Evolutionary conservation across 2,329 filamentous ascomycete genomes (phyloP).

Genomic region (Neonectria faginata): DNA sequence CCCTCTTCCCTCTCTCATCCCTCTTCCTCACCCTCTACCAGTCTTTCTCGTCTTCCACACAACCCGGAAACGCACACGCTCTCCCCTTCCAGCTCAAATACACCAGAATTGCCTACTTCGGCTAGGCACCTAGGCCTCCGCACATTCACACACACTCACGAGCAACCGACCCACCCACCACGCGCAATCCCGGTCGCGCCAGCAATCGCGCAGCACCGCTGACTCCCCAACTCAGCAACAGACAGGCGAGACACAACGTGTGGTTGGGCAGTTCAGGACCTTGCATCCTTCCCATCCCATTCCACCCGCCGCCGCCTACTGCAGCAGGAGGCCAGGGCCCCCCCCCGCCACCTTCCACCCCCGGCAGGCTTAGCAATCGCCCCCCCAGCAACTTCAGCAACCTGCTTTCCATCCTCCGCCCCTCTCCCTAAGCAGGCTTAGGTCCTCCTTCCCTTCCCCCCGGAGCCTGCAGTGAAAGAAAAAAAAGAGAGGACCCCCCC

Average conservation of each 20-base stretch:
- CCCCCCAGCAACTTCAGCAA: conserved; percentile 13
- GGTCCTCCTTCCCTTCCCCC: conserved; percentile 1
- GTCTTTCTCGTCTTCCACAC: not conserved
- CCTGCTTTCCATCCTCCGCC: not conserved
- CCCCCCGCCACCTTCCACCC: conserved; percentile 26
- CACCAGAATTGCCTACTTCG: conserved; percentile 16
- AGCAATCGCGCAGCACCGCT: conserved; percentile 34
- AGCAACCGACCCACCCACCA: conserved; percentile 33
- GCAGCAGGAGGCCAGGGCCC: conserved; percentile 18
- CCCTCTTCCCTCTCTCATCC: not conserved
- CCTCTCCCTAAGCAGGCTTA: conserved; percentile 14
- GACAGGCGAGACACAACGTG: conserved; percentile 37
- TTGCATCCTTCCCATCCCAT: conserved; percentile 39
- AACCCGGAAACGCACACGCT: conserved; percentile 18
- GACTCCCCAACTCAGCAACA: conserved; percentile 47
- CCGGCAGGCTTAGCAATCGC: conserved; percentile 24
- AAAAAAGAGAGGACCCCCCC: conserved; percentile 29
- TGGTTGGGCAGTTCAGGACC: conserved; percentile 40
- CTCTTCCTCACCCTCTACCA: conserved; percentile 2
- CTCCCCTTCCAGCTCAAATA: conserved; percentile 23
- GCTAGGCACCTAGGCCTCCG: conserved; percentile 10
- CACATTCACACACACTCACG: conserved; percentile 21
- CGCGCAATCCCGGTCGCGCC: conserved; percentile 36
- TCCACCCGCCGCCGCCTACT: conserved; percentile 26
- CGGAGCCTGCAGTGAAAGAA: conserved; percentile 1